Evolutionary conservation across 495 filamentous ascomycete species (phyloP).

Genomic region (Immersiella caudata): DNA sequence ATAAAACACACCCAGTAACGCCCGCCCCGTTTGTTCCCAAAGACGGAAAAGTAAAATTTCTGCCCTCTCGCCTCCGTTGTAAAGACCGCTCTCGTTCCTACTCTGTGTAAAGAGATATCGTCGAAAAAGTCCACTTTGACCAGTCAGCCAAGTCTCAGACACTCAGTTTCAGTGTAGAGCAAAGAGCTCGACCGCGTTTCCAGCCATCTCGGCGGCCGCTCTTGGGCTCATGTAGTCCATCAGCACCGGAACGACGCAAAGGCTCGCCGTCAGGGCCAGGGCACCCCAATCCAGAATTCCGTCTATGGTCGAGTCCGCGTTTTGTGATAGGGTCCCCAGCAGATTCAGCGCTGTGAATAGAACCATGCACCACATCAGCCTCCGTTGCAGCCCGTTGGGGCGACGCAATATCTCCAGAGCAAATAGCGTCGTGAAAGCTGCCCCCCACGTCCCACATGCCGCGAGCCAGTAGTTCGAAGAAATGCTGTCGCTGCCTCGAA

Average conservation of each 20-base stretch:
- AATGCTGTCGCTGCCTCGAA: neutral
- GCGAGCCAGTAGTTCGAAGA: neutral
- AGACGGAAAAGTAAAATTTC: too few species aligned
- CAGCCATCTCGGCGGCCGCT: neutral
- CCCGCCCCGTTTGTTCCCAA: too few species aligned
- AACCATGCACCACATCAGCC: neutral
- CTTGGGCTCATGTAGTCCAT: conserved; percentile 9
- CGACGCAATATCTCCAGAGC: neutral
- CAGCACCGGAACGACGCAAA: conserved; percentile 11
- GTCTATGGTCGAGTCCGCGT: neutral
- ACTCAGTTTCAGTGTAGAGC: too few species aligned
- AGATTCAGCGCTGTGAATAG: conserved; percentile 6
- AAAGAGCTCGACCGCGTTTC: too few species aligned
- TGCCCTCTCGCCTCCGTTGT: too few species aligned
- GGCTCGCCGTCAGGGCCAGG: conserved; percentile 3
- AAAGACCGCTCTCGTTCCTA: too few species aligned
- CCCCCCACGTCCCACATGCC: conserved; percentile 1
- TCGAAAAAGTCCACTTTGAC: too few species aligned
- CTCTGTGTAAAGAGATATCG: too few species aligned
- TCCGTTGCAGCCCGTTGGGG: neutral
- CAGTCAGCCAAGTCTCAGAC: too few species aligned
- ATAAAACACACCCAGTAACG: too few species aligned
- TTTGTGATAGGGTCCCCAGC: conserved; percentile 7
- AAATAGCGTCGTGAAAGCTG: neutral
- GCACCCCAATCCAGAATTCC: conserved; percentile 5